These are phyloP conservation scores for Pontederia crassipes DNA, from an alignment of 176 grass and related monocot species.

Conservation along the genomic window DNA sequence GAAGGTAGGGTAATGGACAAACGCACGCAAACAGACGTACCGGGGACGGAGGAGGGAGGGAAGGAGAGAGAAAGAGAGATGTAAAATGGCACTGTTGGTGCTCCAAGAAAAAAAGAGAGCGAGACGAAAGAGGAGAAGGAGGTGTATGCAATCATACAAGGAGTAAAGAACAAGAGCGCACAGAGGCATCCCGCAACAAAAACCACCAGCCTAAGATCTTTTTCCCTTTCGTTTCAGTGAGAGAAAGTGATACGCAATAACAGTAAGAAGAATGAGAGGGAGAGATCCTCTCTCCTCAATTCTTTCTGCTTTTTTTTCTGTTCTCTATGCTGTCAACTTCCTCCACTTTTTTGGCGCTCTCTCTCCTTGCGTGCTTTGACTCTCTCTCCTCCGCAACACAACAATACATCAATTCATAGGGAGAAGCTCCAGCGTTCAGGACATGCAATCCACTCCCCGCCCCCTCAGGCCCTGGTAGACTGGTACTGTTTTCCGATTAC, in stretches of 20 bases:
- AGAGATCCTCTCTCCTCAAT: background rate
- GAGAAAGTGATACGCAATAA: constrained; percentile 22
- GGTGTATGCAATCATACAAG: background rate
- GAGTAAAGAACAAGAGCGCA: background rate
- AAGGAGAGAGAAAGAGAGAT: constrained; percentile 10
- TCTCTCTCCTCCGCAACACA: background rate
- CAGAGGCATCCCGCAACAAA: background rate
- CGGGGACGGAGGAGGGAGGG: background rate
- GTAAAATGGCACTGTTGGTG: constrained; percentile 5
- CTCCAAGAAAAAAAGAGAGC: constrained; percentile 46
- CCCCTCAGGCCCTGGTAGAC: constrained; percentile 44
- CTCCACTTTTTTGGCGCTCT: background rate
- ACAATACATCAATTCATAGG: constrained; percentile 1
- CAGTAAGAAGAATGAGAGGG: background rate
- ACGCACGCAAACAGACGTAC: background rate
- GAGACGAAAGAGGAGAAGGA: constrained; percentile 24
- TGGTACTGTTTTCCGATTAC: background rate
- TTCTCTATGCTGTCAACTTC: constrained; percentile 6
- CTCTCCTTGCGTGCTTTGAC: background rate
- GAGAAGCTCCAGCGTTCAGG: background rate
- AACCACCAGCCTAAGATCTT: constrained; percentile 3
- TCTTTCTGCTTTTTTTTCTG: constrained; percentile 3
- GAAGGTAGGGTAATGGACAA: background rate
- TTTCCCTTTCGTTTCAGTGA: background rate
- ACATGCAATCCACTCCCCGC: background rate